A percentile compares a stretch with the other conserved stretches of the same genome.
Evolutionary conservation across 2,329 filamentous ascomycete genomes (phyloP).

Genomic region (Meredithiella fracta): DNA sequence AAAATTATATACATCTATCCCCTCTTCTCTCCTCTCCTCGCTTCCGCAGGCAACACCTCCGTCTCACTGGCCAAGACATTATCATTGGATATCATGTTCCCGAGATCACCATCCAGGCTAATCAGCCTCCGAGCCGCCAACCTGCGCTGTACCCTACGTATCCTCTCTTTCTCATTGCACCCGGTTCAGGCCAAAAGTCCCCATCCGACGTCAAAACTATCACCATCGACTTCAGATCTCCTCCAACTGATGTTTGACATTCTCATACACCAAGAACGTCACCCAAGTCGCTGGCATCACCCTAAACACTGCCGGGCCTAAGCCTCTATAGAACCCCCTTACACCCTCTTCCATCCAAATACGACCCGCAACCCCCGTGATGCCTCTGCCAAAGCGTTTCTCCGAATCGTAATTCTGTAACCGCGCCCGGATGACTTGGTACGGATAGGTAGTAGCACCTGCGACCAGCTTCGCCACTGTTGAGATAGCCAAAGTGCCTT

Average conservation of each 20-base stretch:
- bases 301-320: slow-evolving; percentile 75
- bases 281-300: slow-evolving; percentile 92
- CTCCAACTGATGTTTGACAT: slow-evolving; percentile 58
- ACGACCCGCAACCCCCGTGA: slow-evolving; percentile 51
- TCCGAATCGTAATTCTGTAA: slow-evolving; percentile 81
- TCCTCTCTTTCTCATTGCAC: no score
- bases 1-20: no score
- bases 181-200: no score
- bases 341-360: slow-evolving; percentile 68
- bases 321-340: slow-evolving; percentile 76
- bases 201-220: background rate
- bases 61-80: no score
- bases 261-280: slow-evolving; percentile 94
- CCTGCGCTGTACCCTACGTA: no score
- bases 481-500: slow-evolving; percentile 67
- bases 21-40: no score
- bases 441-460: slow-evolving; percentile 81
- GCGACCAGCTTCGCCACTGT: slow-evolving; percentile 73
- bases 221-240: background rate
- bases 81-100: no score
- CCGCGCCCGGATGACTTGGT: slow-evolving; percentile 77
- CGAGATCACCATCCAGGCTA: no score
- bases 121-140: no score
- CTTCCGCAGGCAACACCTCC: no score
- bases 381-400: slow-evolving; percentile 52